Base-by-base conservation (phyloP, 1,284 basidiomycete genomes). In the Boletus hoseneyae region DNA sequence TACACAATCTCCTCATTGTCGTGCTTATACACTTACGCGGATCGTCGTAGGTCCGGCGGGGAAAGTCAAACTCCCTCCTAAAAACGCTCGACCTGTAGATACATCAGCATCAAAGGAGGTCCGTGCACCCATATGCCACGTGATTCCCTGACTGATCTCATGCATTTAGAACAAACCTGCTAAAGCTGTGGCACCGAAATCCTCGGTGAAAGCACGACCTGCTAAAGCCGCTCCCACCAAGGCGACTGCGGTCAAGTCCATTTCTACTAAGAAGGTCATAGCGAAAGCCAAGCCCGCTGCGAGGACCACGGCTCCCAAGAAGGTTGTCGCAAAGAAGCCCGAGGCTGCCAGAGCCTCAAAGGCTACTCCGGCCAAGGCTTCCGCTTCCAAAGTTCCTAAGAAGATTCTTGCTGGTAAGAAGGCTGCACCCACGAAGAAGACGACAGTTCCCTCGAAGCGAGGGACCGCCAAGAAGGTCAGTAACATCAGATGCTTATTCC, bases 1-100 rank as follows among this genome's bases (percentile, higher is more conserved):
- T 54, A 53, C 57, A 63, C 39, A 50, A 34, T 52, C 33, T 35
- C 15, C 44, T 50, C 39, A 11, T 45, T 49, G 19, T 13, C 27
- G 29, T 45, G 13, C 12, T 45, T 42, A 38, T 33, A 43, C 8
- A 29, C 42, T 59, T 4, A 58, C n/a, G n/a, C 9, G 35, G 51
- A 16, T 50, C 32, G 42, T 41, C 27, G 23, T 59, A 87, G 85
- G 85, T 29, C 81, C 76, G 13, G 80, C 85, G 53, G 93, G 93
- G 46, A 85, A 87, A 61, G 88, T 96, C 54, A 95, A 94, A 73
- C 82, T 94, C 37, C 78, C 88, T 39, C 83, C 92, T 50, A 87
- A 85, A 73, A 60, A 65, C 21, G 54, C 56, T 38, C 79, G 73
- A 57, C 56, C 72, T 15, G 66, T 70, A 33, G 80, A 84, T 56